Conservation (phyloP, 2,329 filamentous ascomycete genomes). For the Alternaria sp. region DNA sequence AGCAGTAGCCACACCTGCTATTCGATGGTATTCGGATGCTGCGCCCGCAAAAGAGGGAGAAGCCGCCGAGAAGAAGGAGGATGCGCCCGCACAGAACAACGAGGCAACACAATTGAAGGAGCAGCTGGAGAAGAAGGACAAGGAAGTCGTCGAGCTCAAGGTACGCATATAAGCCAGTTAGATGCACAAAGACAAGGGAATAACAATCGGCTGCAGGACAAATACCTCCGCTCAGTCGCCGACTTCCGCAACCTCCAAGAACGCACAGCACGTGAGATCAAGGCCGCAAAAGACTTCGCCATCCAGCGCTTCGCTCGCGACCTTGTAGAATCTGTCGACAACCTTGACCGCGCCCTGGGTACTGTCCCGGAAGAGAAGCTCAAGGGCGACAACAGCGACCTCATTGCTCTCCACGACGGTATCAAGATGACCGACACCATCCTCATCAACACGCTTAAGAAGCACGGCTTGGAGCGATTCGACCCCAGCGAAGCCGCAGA, state of each 20-base stretch:
- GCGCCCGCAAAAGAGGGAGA: constrained; percentile 54
- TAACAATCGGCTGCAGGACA: constrained; percentile 69
- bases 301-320: constrained; percentile 95
- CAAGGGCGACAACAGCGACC: constrained; percentile 71
- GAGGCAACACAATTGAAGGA: constrained; percentile 59
- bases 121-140: constrained; percentile 75
- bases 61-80: constrained; percentile 56
- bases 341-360: constrained; percentile 89
- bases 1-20: constrained; percentile 39
- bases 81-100: constrained; percentile 46
- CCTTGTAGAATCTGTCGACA: constrained; percentile 93
- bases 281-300: constrained; percentile 87
- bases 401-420: constrained; percentile 83
- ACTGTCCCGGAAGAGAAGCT: constrained; percentile 81
- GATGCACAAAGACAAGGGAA: background rate
- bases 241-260: constrained; percentile 99
- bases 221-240: constrained; percentile 90
- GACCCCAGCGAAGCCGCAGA: constrained; percentile 75
- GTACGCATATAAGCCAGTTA: constrained; percentile 58
- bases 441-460: constrained; percentile 85
- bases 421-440: constrained; percentile 95
- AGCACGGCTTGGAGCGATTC: constrained; percentile 92
- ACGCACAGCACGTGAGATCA: constrained; percentile 88
- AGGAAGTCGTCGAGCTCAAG: constrained; percentile 83
- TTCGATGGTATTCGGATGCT: constrained; percentile 59